phyloP scores from a whole-genome alignment of 306 rosid genomes.

The Hippophae gyantsensis region DNA sequence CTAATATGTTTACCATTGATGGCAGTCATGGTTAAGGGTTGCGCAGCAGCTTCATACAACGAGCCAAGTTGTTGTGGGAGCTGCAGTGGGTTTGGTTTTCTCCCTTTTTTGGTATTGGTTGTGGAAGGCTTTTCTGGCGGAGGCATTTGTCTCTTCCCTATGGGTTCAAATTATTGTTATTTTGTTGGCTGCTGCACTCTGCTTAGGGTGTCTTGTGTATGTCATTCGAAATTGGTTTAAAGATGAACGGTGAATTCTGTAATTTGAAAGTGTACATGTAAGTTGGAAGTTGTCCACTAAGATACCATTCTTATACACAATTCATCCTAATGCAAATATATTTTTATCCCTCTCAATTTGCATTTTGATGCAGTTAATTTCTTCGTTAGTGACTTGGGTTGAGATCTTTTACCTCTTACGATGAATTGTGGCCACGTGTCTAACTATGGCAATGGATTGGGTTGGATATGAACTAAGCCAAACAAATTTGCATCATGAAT shows the following conservation, averaged over 20 bases:
- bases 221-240: constrained; percentile 51
- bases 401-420: too few species aligned
- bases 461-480: too few species aligned
- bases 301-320: too few species aligned
- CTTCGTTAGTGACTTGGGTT: too few species aligned
- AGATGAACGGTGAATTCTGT: constrained; percentile 26
- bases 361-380: too few species aligned
- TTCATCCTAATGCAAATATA: too few species aligned
- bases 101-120: constrained; percentile 50
- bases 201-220: constrained; percentile 44
- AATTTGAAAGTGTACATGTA: neutral
- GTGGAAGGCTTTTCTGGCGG: constrained; percentile 46
- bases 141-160: constrained; percentile 41
- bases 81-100: constrained; percentile 44
- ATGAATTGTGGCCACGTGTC: too few species aligned
- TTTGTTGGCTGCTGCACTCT: constrained; percentile 44
- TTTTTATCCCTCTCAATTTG: too few species aligned
- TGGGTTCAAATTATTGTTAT: constrained; percentile 47
- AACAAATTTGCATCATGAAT: too few species aligned
- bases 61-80: constrained; percentile 77
- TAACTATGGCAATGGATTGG: too few species aligned
- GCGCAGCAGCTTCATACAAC: constrained; percentile 62
- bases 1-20: constrained; percentile 6
- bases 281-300: neutral
- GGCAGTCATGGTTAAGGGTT: constrained; percentile 80